These are phyloP conservation scores for Cyberlindnera sargentensis DNA, from an alignment of 805 yeast species.

Conservation along the genomic window DNA sequence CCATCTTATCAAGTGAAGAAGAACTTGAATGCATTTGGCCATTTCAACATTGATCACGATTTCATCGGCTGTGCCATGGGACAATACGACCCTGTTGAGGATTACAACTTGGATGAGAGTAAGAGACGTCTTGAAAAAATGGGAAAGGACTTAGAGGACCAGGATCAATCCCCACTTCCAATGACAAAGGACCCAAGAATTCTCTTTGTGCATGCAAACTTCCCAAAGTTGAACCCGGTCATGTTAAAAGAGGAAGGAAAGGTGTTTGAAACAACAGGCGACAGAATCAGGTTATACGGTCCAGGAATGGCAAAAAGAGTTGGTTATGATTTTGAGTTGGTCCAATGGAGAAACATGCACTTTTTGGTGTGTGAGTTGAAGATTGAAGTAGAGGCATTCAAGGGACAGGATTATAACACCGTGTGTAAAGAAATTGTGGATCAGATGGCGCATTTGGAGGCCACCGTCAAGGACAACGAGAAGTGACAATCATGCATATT, in stretches of 20 bases:
- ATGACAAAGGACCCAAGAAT: slow-evolving; percentile 1
- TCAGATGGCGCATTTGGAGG: slow-evolving; percentile 38
- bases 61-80: slow-evolving; percentile 74
- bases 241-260: slow-evolving; percentile 18
- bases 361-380: slow-evolving; percentile 44
- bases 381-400: slow-evolving; percentile 36
- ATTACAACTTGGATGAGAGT: slow-evolving; percentile 27
- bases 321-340: slow-evolving; percentile 41
- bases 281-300: slow-evolving; percentile 18
- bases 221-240: slow-evolving; percentile 30
- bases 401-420: slow-evolving; percentile 31
- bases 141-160: slow-evolving; percentile 6
- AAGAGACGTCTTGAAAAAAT: slow-evolving; percentile 1
- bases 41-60: slow-evolving; percentile 24
- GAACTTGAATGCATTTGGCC: slow-evolving; percentile 22
- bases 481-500: neutral
- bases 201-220: slow-evolving; percentile 32
- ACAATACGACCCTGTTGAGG: slow-evolving; percentile 64
- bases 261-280: slow-evolving; percentile 12
- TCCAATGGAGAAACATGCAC: slow-evolving; percentile 50
- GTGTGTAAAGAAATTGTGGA: slow-evolving; percentile 44
- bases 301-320: slow-evolving; percentile 25
- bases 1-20: slow-evolving; percentile 43
- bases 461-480: slow-evolving; percentile 32
- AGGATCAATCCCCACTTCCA: slow-evolving; percentile 11